Evolutionary conservation across 73 alveolate genomes (phyloP).

Genomic region (Paramecium tetraurelia): DNA sequence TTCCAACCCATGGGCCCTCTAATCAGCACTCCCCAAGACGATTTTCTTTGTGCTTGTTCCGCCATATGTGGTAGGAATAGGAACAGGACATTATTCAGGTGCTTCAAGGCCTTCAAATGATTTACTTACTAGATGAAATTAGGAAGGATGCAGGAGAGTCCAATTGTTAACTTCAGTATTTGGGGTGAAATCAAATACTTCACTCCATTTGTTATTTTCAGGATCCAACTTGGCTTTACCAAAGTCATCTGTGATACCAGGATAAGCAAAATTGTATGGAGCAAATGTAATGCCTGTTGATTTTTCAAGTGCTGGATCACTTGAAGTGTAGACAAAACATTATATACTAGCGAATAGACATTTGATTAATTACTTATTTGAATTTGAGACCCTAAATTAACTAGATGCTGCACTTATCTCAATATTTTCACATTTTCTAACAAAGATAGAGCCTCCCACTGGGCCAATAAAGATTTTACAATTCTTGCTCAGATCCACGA

Average conservation of each 20-base stretch:
- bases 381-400: slow-evolving; percentile 79
- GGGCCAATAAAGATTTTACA: slow-evolving; percentile 80
- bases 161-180: slow-evolving; percentile 62
- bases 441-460: slow-evolving; percentile 71
- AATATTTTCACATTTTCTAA: slow-evolving; percentile 77
- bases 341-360: slow-evolving; percentile 47
- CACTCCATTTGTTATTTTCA: slow-evolving; percentile 76
- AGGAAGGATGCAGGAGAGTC: slow-evolving; percentile 66
- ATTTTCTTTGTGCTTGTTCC: slow-evolving; percentile 59
- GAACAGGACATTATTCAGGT: slow-evolving; percentile 60
- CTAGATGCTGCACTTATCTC: slow-evolving; percentile 69
- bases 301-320: slow-evolving; percentile 81
- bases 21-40: slow-evolving; percentile 51
- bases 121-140: slow-evolving; percentile 52
- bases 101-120: slow-evolving; percentile 72
- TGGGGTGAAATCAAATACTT: slow-evolving; percentile 77
- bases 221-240: slow-evolving; percentile 61
- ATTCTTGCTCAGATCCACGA: slow-evolving; percentile 72
- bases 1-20: neutral
- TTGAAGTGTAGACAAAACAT: slow-evolving; percentile 63
- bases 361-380: slow-evolving; percentile 59
- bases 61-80: slow-evolving; percentile 72
- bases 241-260: slow-evolving; percentile 61
- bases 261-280: slow-evolving; percentile 76
- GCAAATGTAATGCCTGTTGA: slow-evolving; percentile 68